phyloP scores from a whole-genome alignment of 768 basidiomycete species.

The Candolleomyces aberdarensis region DNA sequence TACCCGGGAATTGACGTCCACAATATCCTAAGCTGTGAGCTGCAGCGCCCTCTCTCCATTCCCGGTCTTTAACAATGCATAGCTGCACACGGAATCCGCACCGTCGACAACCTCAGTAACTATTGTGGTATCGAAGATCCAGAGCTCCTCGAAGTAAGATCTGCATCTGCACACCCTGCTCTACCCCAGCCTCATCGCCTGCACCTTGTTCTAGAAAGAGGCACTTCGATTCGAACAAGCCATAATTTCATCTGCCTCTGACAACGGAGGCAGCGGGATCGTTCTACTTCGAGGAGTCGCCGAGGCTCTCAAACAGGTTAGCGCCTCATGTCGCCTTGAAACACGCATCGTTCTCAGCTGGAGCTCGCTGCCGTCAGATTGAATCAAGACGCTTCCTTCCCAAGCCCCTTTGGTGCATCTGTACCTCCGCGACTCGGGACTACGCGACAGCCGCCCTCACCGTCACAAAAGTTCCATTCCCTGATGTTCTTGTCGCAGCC shows the following conservation, averaged over 20 bases:
- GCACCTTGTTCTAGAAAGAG: conserved; percentile 49
- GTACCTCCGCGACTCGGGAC: conserved; percentile 75
- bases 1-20: conserved; percentile 66
- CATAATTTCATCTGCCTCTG: conserved; percentile 59
- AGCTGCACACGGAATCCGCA: conserved; percentile 84
- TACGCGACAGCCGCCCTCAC: conserved; percentile 75
- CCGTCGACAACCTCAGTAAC: conserved; percentile 72
- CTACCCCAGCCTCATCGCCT: not conserved
- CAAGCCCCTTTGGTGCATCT: conserved; percentile 80
- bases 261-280: conserved; percentile 58
- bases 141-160: conserved; percentile 62
- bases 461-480: conserved; percentile 62
- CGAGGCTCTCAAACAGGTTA: conserved; percentile 54
- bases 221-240: conserved; percentile 77
- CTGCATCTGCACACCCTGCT: conserved; percentile 2
- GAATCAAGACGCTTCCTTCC: conserved; percentile 35
- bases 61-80: conserved; percentile 11
- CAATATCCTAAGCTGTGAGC: conserved; percentile 59
- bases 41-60: conserved; percentile 10
- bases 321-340: conserved; percentile 1
- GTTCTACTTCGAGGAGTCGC: conserved; percentile 71
- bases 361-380: conserved; percentile 26
- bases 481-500: conserved; percentile 76
- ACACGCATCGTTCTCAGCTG: not conserved
- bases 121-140: conserved; percentile 70